phyloP scores from a whole-genome alignment of 768 basidiomycete genomes.

The Leccinum disarticulatum region DNA sequence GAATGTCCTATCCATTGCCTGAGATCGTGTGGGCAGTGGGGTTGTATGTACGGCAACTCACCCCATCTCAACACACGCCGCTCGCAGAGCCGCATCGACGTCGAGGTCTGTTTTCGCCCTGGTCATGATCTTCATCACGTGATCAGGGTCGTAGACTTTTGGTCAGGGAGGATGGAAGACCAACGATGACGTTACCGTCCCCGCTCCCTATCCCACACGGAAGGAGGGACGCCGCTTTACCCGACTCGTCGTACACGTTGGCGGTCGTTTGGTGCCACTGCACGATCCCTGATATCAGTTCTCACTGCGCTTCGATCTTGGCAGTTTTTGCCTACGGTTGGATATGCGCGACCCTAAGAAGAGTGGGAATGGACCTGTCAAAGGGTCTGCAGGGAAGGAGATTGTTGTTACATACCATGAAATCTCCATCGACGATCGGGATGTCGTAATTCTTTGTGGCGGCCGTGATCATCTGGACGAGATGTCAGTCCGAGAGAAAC shows the following conservation, averaged over 20 bases:
- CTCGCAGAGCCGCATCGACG: conserved; percentile 47
- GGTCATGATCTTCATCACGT: conserved; percentile 36
- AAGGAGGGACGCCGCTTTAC: conserved; percentile 30
- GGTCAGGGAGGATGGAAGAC: conserved; percentile 2
- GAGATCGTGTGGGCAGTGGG: not conserved
- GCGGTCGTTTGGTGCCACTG: conserved; percentile 34
- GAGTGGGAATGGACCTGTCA: not conserved
- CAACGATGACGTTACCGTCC: conserved; percentile 37
- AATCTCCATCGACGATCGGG: conserved; percentile 45
- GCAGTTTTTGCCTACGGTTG: conserved; percentile 24
- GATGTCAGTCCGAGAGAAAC: conserved; percentile 12
- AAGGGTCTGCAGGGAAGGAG: not conserved
- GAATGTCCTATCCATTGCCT: conserved; percentile 31
- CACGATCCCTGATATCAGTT: not conserved
- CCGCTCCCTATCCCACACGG: conserved; percentile 38
- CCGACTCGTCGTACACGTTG: conserved; percentile 29
- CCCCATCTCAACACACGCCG: conserved; percentile 54
- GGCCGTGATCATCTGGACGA: conserved; percentile 35
- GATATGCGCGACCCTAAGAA: conserved; percentile 38
- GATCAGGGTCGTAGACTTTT: conserved; percentile 12
- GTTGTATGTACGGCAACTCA: conserved; percentile 9
- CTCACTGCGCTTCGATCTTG: conserved; percentile 2
- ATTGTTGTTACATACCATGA: conserved; percentile 35
- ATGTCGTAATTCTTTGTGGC: conserved; percentile 37
- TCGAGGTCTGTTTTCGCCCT: conserved; percentile 43